A percentile compares a stretch with the other conserved stretches of the same genome.
Evolutionary conservation across 805 yeast genomes (phyloP).

Genomic region (Allodekkera sacchari): DNA sequence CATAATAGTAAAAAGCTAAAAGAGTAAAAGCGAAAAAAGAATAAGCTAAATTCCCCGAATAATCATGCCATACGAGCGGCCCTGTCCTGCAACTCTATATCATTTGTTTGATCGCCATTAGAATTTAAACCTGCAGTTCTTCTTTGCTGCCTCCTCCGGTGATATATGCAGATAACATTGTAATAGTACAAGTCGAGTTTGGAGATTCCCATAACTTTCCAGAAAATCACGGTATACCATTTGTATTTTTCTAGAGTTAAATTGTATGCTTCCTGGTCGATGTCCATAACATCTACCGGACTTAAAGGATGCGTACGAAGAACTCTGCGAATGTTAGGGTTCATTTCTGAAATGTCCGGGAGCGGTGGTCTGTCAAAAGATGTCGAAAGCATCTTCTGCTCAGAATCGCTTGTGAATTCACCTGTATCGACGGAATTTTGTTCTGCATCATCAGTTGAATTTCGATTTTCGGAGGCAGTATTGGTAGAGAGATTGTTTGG

Average conservation of each 20-base stretch:
- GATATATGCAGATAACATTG: slow-evolving; percentile 35
- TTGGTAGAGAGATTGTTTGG: background rate
- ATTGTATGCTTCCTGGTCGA: slow-evolving; percentile 38
- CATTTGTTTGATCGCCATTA: too few relatives aligned
- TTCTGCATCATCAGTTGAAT: background rate
- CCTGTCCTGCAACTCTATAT: too few relatives aligned
- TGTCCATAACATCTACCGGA: slow-evolving; percentile 31
- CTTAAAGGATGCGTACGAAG: slow-evolving; percentile 30
- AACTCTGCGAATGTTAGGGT: slow-evolving; percentile 16
- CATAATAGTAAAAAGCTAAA: too few relatives aligned
- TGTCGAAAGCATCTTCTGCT: slow-evolving; percentile 6
- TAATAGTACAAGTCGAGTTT: slow-evolving; percentile 40
- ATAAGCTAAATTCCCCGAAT: too few relatives aligned
- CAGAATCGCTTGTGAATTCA: too few relatives aligned
- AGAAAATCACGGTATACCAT: slow-evolving; percentile 30
- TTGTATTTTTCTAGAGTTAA: slow-evolving; percentile 22
- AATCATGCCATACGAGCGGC: too few relatives aligned
- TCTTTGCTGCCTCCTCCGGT: slow-evolving; percentile 17
- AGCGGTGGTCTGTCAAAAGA: slow-evolving; percentile 18
- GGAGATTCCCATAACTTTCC: slow-evolving; percentile 51
- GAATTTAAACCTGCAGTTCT: slow-evolving; percentile 1
- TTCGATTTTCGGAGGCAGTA: background rate
- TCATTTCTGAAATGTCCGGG: slow-evolving; percentile 17
- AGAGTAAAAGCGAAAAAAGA: too few relatives aligned
- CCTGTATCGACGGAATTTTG: background rate